Conservation (phyloP, 2,329 filamentous ascomycete species). For the Aspergillus spinulosporus region DNA sequence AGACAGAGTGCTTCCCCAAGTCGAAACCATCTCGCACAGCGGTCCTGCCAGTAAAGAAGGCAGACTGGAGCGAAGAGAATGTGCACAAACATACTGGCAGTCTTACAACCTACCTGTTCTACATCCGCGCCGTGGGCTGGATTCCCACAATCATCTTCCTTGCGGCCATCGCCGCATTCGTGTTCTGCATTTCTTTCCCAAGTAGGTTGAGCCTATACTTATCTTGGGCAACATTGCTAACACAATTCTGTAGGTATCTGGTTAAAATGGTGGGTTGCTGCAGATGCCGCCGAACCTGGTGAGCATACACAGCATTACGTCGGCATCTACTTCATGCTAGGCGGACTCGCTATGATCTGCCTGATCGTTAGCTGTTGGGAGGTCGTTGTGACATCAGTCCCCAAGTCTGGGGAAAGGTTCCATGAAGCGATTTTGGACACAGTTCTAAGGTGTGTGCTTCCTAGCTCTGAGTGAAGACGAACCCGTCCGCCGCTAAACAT, state of each 20-base stretch:
- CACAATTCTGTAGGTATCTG: slow-evolving; percentile 34
- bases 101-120: slow-evolving; percentile 45
- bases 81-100: slow-evolving; percentile 32
- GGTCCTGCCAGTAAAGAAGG: slow-evolving; percentile 25
- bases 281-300: slow-evolving; percentile 37
- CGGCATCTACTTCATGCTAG: slow-evolving; percentile 44
- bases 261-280: slow-evolving; percentile 45
- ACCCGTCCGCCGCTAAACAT: not conserved
- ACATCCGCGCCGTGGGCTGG: slow-evolving; percentile 41
- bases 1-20: too few species aligned
- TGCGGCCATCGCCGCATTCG: slow-evolving; percentile 39
- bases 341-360: slow-evolving; percentile 36
- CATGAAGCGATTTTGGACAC: slow-evolving; percentile 51
- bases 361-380: slow-evolving; percentile 46
- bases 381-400: slow-evolving; percentile 56
- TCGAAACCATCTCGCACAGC: not conserved
- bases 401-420: slow-evolving; percentile 52
- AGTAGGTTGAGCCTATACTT: slow-evolving; percentile 26
- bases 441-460: slow-evolving; percentile 44
- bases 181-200: slow-evolving; percentile 45
- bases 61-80: slow-evolving; percentile 30
- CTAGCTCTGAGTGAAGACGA: too few species aligned
- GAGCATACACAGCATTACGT: slow-evolving; percentile 39
- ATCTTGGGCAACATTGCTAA: not conserved
- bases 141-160: slow-evolving; percentile 37